Percentiles rank a stretch among this genome's conserved stretches.
phyloP scores from a whole-genome alignment of 148 eudicot genomes.

The Camellia lanceoleosa region DNA sequence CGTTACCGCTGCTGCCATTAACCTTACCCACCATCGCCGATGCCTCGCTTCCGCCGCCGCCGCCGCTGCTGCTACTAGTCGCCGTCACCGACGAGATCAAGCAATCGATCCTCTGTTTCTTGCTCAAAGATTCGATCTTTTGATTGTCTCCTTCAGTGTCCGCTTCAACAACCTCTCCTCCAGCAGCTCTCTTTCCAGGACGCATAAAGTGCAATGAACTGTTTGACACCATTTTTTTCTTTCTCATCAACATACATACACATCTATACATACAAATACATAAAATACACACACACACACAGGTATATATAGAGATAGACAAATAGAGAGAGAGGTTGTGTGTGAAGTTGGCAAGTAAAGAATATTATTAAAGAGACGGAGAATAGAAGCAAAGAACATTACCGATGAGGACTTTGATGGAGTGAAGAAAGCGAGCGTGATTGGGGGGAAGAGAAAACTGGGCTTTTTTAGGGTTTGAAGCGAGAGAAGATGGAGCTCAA shows the following conservation, averaged over 20 bases:
- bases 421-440: conserved; percentile 14
- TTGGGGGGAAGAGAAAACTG: neutral
- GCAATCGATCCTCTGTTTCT: conserved; percentile 37
- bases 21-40: conserved; percentile 14
- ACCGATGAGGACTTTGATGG: conserved; percentile 7
- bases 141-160: conserved; percentile 24
- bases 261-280: neutral
- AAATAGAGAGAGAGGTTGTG: neutral
- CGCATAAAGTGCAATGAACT: conserved; percentile 70
- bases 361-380: conserved; percentile 1
- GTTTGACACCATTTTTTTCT: conserved; percentile 13
- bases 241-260: neutral
- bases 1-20: conserved; percentile 31
- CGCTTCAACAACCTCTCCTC: conserved; percentile 42
- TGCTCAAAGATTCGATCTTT: conserved; percentile 28
- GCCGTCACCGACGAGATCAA: conserved; percentile 28
- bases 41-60: neutral
- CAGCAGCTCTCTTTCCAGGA: conserved; percentile 66
- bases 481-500: neutral
- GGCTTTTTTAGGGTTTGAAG: neutral
- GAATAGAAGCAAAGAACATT: neutral
- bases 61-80: conserved; percentile 14
- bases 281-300: no score
- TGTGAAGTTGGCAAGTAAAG: conserved; percentile 5
- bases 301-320: neutral